phyloP scores from a whole-genome alignment of 192 early-diverging fungal species.

The Backusella tuberculispora region DNA sequence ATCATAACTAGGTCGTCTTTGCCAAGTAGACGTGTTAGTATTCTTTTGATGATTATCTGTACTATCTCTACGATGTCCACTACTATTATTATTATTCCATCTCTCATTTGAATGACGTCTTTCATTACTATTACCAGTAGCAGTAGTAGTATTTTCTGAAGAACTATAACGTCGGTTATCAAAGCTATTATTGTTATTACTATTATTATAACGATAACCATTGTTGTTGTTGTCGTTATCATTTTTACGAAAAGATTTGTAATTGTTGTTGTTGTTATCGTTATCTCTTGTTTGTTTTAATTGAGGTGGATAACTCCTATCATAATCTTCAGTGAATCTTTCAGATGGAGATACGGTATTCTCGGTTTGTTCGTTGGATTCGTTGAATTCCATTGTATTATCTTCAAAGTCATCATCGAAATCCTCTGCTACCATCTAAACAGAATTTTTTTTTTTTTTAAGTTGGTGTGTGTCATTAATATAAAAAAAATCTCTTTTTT shows the following conservation, averaged over 20 bases:
- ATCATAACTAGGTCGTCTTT: slow-evolving; percentile 21
- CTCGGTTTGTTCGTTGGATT: slow-evolving; percentile 27
- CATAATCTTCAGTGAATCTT: slow-evolving; percentile 44
- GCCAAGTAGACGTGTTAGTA: too few relatives aligned
- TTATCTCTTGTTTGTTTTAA: not conserved
- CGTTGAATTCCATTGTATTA: slow-evolving; percentile 38
- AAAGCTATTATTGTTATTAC: not conserved
- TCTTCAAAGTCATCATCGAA: slow-evolving; percentile 28
- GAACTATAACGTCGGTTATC: slow-evolving; percentile 20
- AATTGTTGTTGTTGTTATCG: not conserved
- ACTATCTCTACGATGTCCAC: slow-evolving; percentile 13
- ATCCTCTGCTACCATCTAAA: slow-evolving; percentile 44
- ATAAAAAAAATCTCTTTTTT: not conserved
- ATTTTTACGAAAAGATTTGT: slow-evolving; percentile 20
- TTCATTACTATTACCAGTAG: not conserved
- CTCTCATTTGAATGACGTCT: slow-evolving; percentile 15
- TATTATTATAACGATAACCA: not conserved
- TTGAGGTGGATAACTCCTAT: slow-evolving; percentile 41
- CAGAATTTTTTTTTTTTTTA: too few relatives aligned
- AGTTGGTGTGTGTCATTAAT: not conserved
- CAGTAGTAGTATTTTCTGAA: too few relatives aligned
- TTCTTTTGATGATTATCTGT: not conserved
- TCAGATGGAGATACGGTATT: slow-evolving; percentile 35
- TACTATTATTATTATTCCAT: slow-evolving; percentile 10
- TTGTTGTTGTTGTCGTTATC: not conserved